Evolutionary conservation across 345 rosid genomes (phyloP).

Genomic region (Jatropha curcas): DNA sequence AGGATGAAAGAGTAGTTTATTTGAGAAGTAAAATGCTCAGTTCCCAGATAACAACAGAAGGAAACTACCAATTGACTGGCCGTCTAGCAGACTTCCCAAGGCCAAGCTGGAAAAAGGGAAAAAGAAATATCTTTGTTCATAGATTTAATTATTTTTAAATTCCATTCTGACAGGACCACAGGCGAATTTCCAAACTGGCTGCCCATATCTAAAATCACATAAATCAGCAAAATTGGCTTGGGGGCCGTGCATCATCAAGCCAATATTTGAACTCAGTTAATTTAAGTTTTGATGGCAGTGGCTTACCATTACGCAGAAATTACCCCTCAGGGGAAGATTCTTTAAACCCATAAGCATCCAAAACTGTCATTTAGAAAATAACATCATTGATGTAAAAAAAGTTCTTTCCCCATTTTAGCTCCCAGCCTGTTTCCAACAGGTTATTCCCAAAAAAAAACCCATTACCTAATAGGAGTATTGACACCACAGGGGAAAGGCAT

Average conservation of each 20-base stretch:
- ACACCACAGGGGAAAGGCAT: background rate
- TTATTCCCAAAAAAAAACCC: too few relatives aligned
- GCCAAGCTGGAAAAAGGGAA: background rate
- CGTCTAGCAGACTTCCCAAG: background rate
- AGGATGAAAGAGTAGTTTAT: too few relatives aligned
- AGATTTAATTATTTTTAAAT: background rate
- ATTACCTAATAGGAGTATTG: background rate
- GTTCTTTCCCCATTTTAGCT: constrained; percentile 57
- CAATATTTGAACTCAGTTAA: too few relatives aligned
- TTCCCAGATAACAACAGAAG: background rate
- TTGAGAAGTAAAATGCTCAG: background rate
- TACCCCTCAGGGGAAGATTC: constrained; percentile 82
- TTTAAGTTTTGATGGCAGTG: background rate
- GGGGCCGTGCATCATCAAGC: background rate
- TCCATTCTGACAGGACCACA: background rate
- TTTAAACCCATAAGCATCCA: constrained; percentile 78
- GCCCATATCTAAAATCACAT: too few relatives aligned
- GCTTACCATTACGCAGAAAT: constrained; percentile 84
- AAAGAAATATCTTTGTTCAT: background rate
- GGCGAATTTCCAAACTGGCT: too few relatives aligned
- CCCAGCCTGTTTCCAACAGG: constrained; percentile 40
- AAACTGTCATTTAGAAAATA: constrained; percentile 72
- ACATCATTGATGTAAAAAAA: constrained; percentile 77
- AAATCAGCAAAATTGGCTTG: background rate
- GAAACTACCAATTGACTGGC: background rate